Conservation (phyloP, 2,329 filamentous ascomycete species). For the Botrytis byssoidea region DNA sequence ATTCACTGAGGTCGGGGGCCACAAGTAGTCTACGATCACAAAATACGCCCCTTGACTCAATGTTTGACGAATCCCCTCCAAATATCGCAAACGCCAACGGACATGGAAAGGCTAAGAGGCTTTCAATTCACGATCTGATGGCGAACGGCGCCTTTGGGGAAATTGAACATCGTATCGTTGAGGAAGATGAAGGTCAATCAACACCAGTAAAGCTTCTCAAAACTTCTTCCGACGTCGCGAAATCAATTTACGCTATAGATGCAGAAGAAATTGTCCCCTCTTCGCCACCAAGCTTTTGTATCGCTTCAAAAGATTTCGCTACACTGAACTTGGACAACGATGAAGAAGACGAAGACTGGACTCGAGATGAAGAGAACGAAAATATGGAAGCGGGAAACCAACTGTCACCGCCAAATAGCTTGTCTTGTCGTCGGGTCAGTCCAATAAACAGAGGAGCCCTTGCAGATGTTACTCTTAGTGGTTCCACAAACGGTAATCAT, state of each 20-base stretch:
- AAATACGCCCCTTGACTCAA: constrained; percentile 72
- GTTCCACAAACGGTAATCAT: constrained; percentile 39
- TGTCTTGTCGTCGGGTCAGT: constrained; percentile 54
- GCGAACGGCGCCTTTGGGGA: constrained; percentile 51
- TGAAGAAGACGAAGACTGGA: constrained; percentile 61
- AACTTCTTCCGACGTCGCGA: constrained; percentile 26
- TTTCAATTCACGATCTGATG: constrained; percentile 38
- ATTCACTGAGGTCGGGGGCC: constrained; percentile 70
- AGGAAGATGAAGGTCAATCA: constrained; percentile 58
- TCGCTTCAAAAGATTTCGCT: constrained; percentile 44
- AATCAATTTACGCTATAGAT: constrained; percentile 22
- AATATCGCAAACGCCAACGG: constrained; percentile 51
- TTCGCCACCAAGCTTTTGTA: constrained; percentile 37
- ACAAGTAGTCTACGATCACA: constrained; percentile 65
- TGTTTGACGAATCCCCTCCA: constrained; percentile 77
- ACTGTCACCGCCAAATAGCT: constrained; percentile 55
- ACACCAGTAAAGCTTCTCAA: constrained; percentile 46
- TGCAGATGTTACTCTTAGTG: constrained; percentile 51
- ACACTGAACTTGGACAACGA: constrained; percentile 58
- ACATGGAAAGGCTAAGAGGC: constrained; percentile 38
- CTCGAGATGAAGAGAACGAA: constrained; percentile 52
- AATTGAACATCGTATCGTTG: constrained; percentile 55
- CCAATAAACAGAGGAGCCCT: constrained; percentile 55
- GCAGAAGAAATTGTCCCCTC: constrained; percentile 30
- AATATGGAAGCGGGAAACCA: constrained; percentile 54